Conservation (phyloP, 2,329 filamentous ascomycete species). For the Talaromyces sp. region DNA sequence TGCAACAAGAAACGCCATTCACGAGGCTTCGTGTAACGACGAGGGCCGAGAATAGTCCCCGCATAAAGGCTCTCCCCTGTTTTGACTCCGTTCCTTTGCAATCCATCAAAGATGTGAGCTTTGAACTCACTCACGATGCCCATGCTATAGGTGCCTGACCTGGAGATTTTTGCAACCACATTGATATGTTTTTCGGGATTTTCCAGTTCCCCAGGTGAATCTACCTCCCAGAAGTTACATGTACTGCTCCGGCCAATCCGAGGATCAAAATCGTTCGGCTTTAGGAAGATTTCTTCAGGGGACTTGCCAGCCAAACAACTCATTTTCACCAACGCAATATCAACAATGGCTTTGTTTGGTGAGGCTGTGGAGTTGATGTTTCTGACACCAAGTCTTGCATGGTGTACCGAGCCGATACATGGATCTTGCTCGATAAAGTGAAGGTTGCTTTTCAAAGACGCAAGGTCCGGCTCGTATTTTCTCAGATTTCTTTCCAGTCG, state of each 20-base stretch:
- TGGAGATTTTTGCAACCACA: slow-evolving; percentile 5
- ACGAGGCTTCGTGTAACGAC: not conserved
- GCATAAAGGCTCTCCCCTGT: not conserved
- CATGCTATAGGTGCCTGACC: not conserved
- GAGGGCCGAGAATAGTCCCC: slow-evolving; percentile 1
- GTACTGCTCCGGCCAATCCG: not conserved
- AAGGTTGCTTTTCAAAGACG: not conserved
- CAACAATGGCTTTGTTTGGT: not conserved
- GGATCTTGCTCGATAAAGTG: not conserved
- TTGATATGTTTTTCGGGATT: slow-evolving; percentile 1
- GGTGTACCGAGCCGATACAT: not conserved
- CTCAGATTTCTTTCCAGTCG: not conserved
- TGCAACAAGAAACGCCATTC: not conserved
- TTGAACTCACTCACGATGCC: slow-evolving; percentile 4
- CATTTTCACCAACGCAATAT: slow-evolving; percentile 5
- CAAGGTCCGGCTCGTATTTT: not conserved
- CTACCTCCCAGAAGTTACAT: slow-evolving; percentile 5
- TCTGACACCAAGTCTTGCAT: not conserved
- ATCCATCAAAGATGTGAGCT: not conserved
- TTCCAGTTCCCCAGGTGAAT: not conserved
- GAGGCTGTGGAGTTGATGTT: not conserved
- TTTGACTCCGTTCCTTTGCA: not conserved
- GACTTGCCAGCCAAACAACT: not conserved
- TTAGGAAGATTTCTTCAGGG: not conserved
- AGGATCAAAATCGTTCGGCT: not conserved